Percentiles rank a stretch among this genome's conserved stretches.
These are phyloP conservation scores for Xylaria venustula DNA, from an alignment of 495 filamentous ascomycete species.

Conservation along the genomic window DNA sequence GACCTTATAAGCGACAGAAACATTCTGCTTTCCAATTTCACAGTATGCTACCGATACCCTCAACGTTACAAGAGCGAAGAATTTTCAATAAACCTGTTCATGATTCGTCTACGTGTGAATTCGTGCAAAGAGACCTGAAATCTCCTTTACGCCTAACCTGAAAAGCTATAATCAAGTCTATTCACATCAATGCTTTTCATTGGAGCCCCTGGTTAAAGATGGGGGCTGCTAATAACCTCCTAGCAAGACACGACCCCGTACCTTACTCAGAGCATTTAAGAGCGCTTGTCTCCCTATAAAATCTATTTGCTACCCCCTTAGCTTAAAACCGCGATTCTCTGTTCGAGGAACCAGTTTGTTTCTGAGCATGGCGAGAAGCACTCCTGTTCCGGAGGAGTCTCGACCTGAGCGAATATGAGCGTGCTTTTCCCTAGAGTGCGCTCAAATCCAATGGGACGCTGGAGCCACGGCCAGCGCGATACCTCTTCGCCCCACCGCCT, in stretches of 20 bases:
- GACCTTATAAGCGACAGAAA: too few species aligned
- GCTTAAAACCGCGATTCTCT: not conserved
- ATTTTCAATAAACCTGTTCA: too few species aligned
- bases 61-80: too few species aligned
- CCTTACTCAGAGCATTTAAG: not conserved
- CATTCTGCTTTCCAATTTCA: too few species aligned
- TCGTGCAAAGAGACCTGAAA: not conserved
- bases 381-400: not conserved
- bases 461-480: slow-evolving; percentile 87
- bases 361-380: not conserved
- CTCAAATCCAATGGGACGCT: slow-evolving; percentile 89
- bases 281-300: not conserved
- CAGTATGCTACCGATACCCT: too few species aligned
- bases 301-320: not conserved
- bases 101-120: slow-evolving; percentile 1
- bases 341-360: not conserved
- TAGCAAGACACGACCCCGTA: not conserved
- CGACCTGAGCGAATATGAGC: slow-evolving; percentile 5
- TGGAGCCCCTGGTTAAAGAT: not conserved
- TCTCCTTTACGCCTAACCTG: not conserved
- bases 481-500: slow-evolving; percentile 64
- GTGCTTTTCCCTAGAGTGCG: slow-evolving; percentile 30
- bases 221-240: not conserved
- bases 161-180: slow-evolving; percentile 15
- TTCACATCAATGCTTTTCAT: slow-evolving; percentile 5